These are phyloP conservation scores for Hypericum perforatum DNA, from an alignment of 345 rosid species.

Conservation along the genomic window DNA sequence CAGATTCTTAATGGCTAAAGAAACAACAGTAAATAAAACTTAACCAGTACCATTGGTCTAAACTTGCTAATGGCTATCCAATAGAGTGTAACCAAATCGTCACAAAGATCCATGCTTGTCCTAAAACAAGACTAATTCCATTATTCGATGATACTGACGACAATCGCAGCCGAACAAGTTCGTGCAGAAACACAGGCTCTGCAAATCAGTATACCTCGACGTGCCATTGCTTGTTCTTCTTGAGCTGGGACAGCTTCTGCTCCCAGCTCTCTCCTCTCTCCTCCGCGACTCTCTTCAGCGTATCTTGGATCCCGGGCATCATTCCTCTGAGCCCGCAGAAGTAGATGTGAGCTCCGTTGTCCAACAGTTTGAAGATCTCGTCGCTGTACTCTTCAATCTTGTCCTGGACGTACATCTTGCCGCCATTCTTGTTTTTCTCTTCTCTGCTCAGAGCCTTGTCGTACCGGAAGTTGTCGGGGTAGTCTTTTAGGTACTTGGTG, in stretches of 20 bases:
- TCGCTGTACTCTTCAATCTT: slow-evolving; percentile 96
- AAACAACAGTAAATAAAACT: too few species aligned
- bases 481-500: slow-evolving; percentile 55
- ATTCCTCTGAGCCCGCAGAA: slow-evolving; percentile 98
- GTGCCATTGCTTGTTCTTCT: slow-evolving; percentile 99
- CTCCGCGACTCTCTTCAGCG: slow-evolving; percentile 79
- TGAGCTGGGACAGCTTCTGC: slow-evolving; percentile 84
- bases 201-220: slow-evolving; percentile 75
- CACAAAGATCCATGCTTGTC: slow-evolving; percentile 6
- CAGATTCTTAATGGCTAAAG: too few species aligned
- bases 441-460: slow-evolving; percentile 89
- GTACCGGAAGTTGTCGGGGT: slow-evolving; percentile 74
- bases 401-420: slow-evolving; percentile 97
- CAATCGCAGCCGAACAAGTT: slow-evolving; percentile 14
- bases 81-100: too few species aligned
- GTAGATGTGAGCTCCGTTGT: slow-evolving; percentile 87
- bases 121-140: slow-evolving; percentile 11
- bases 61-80: too few species aligned
- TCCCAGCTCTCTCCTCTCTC: slow-evolving; percentile 92
- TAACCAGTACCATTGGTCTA: too few species aligned
- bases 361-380: slow-evolving; percentile 78
- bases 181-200: background rate
- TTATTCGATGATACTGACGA: slow-evolving; percentile 24
- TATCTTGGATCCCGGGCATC: slow-evolving; percentile 98
- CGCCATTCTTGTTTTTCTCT: slow-evolving; percentile 85